A percentile compares a stretch with the other conserved stretches of the same genome.
These are phyloP conservation scores for Cyclanthera cordifolia DNA, from an alignment of 306 rosid genomes.

Conservation along the genomic window DNA sequence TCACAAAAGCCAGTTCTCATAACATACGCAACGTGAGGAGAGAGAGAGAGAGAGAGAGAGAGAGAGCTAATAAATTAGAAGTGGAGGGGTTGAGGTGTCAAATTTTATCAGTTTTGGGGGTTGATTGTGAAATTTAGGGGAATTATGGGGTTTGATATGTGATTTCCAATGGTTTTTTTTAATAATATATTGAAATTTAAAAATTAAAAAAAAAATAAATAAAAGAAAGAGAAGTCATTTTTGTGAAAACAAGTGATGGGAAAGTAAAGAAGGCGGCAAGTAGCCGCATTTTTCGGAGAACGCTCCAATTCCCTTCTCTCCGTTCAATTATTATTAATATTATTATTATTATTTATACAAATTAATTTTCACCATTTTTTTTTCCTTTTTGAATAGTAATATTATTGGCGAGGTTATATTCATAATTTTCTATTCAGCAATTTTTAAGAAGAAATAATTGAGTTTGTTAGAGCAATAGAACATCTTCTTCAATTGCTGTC, in stretches of 20 bases:
- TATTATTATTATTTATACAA: background rate
- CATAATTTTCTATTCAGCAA: too few relatives aligned
- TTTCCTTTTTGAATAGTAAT: too few relatives aligned
- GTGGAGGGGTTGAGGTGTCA: background rate
- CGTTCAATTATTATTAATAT: constrained; percentile 4
- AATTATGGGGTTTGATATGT: background rate
- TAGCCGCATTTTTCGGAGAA: constrained; percentile 78
- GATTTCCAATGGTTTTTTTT: background rate
- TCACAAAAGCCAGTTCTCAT: background rate
- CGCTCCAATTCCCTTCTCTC: constrained; percentile 30
- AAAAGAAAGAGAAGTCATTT: constrained; percentile 1
- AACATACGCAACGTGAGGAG: background rate
- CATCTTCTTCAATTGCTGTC: too few relatives aligned
- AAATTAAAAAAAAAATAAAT: background rate
- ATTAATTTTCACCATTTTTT: background rate
- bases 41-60: background rate
- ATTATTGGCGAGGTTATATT: too few relatives aligned
- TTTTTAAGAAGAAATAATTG: too few relatives aligned
- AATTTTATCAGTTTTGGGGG: background rate
- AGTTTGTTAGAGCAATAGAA: too few relatives aligned
- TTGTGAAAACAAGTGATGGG: constrained; percentile 31
- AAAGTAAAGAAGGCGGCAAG: constrained; percentile 81
- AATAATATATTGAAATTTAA: too few relatives aligned
- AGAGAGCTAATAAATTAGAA: background rate
- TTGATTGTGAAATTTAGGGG: background rate